These are phyloP conservation scores for Psophocarpus tetragonolobus DNA, from an alignment of 306 rosid genomes.

Conservation along the genomic window DNA sequence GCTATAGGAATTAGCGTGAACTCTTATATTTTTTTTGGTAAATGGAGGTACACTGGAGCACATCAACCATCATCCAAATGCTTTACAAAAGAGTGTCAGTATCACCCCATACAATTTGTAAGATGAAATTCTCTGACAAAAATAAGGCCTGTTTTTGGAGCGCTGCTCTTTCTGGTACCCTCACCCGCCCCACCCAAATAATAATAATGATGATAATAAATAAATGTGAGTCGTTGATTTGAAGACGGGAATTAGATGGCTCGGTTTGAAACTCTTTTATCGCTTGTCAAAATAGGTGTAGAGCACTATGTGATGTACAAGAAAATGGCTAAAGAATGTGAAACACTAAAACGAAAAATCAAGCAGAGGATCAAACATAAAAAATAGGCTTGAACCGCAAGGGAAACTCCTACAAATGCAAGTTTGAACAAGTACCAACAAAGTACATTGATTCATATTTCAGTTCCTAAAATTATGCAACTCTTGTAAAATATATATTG, in stretches of 20 bases:
- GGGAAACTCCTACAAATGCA: not conserved
- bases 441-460: constrained; percentile 4
- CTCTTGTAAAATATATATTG: constrained; percentile 14
- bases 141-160: constrained; percentile 19
- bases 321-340: not conserved
- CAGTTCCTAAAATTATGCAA: constrained; percentile 6
- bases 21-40: constrained; percentile 2
- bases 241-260: no score
- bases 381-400: not conserved
- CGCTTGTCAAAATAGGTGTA: no score
- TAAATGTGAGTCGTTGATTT: no score
- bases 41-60: not conserved
- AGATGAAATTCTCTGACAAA: constrained; percentile 16
- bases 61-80: not conserved
- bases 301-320: no score
- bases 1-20: constrained; percentile 22
- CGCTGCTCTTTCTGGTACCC: not conserved
- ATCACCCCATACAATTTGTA: constrained; percentile 23
- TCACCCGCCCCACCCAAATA: not conserved
- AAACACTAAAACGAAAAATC: not conserved
- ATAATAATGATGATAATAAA: no score
- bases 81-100: not conserved
- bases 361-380: not conserved
- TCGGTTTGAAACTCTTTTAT: no score
- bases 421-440: not conserved